Evolutionary conservation across 106 monocot genomes (phyloP).

Genomic region (Dactylorhiza incarnata): DNA sequence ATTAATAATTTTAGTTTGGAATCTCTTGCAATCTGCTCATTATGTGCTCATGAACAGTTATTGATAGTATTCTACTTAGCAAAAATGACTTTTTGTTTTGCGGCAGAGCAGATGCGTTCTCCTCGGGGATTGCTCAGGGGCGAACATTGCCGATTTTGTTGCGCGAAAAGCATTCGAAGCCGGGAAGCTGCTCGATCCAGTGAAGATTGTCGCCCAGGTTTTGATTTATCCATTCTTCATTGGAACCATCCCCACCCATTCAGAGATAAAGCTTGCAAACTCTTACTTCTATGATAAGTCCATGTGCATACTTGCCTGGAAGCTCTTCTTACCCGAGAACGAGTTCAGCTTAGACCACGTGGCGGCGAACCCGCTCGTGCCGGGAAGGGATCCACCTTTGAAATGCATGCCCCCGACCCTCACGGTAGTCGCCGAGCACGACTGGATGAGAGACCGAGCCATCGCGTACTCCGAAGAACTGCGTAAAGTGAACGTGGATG

Average conservation of each 20-base stretch:
- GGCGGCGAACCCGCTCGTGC: slow-evolving; percentile 42
- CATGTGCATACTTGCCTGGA: slow-evolving; percentile 47
- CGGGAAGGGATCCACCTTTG: slow-evolving; percentile 29
- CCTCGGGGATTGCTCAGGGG: slow-evolving; percentile 43
- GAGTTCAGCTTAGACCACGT: slow-evolving; percentile 50
- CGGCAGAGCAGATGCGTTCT: slow-evolving; percentile 34
- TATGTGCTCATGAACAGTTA: too few relatives aligned
- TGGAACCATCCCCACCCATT: slow-evolving; percentile 44
- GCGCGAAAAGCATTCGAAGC: slow-evolving; percentile 42
- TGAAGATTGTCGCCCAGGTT: slow-evolving; percentile 43
- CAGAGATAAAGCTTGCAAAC: slow-evolving; percentile 41
- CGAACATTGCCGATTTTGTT: slow-evolving; percentile 44
- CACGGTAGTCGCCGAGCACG: slow-evolving; percentile 51
- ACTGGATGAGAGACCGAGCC: slow-evolving; percentile 56
- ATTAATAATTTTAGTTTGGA: too few relatives aligned
- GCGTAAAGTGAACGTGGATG: slow-evolving; percentile 42
- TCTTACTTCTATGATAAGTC: slow-evolving; percentile 52
- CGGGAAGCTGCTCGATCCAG: slow-evolving; percentile 33
- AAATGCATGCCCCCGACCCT: slow-evolving; percentile 49
- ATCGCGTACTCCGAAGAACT: slow-evolving; percentile 51
- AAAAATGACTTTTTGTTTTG: too few relatives aligned
- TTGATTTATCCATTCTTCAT: slow-evolving; percentile 52
- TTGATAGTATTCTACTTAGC: too few relatives aligned
- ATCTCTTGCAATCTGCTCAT: too few relatives aligned
- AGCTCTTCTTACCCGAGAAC: slow-evolving; percentile 35